Conservation (phyloP, 169 alveolate genomes). For the Plasmodium knowlesi region DNA sequence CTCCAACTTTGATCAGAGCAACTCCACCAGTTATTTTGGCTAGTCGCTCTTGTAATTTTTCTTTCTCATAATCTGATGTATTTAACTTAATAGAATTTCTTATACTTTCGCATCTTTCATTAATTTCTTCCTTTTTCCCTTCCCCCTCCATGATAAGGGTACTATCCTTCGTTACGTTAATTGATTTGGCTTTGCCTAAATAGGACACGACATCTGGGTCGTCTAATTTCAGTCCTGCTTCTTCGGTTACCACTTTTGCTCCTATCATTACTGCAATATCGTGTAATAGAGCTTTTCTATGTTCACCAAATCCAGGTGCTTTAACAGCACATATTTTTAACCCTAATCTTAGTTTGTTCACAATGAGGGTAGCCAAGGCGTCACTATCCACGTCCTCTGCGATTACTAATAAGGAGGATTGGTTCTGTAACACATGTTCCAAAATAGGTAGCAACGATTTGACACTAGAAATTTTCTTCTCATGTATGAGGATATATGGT, state of each 20-base stretch:
- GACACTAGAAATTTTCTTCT: constrained; percentile 95
- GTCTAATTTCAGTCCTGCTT: constrained; percentile 90
- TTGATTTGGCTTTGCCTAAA: constrained; percentile 95
- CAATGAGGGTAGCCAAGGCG: constrained; percentile 98
- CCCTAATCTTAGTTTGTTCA: constrained; percentile 98
- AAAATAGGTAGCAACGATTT: constrained; percentile 94
- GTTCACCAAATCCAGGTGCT: constrained; percentile 98
- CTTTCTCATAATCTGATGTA: constrained; percentile 94
- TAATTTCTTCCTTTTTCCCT: constrained; percentile 92
- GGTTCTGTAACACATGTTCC: constrained; percentile 95
- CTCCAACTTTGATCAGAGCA: constrained; percentile 98
- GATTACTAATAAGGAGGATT: constrained; percentile 95
- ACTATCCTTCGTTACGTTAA: constrained; percentile 97
- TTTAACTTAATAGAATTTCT: constrained; percentile 91
- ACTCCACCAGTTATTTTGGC: constrained; percentile 99
- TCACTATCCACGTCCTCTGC: constrained; percentile 99
- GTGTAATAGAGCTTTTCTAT: constrained; percentile 95
- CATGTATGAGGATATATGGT: constrained; percentile 95
- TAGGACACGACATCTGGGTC: constrained; percentile 83
- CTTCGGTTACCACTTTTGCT: constrained; percentile 94
- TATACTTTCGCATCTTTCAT: constrained; percentile 93
- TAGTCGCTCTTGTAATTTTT: constrained; percentile 97
- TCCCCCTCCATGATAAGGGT: constrained; percentile 97
- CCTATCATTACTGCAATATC: constrained; percentile 98
- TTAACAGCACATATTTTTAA: constrained; percentile 98